A percentile compares a stretch with the other conserved stretches of the same genome.
Conservation (phyloP, 805 yeast genomes). For the Komagataella pseudopastoris region DNA sequence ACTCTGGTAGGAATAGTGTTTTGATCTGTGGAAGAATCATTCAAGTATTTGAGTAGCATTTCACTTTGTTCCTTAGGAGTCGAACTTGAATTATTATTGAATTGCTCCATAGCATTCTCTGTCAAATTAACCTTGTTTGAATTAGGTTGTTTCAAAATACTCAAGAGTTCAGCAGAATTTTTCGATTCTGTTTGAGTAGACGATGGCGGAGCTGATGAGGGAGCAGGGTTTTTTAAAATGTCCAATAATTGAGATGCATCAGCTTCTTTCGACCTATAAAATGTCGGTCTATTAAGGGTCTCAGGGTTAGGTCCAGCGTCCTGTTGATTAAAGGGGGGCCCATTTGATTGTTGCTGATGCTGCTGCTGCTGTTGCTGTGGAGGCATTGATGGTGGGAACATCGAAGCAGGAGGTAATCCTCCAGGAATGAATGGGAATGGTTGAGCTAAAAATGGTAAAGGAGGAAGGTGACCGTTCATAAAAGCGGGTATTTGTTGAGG, state of each 20-base stretch:
- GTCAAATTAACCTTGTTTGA: not conserved
- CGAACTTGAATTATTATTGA: not conserved
- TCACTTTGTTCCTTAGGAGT: not conserved
- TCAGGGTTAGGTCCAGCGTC: slow-evolving; percentile 17
- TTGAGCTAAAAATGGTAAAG: not conserved
- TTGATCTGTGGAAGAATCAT: not conserved
- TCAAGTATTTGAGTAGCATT: not conserved
- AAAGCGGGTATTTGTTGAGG: not conserved
- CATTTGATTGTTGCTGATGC: not conserved
- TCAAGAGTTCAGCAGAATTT: slow-evolving; percentile 3
- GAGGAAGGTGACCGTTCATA: not conserved
- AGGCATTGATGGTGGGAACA: not conserved
- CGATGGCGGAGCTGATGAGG: not conserved
- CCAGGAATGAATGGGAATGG: slow-evolving; percentile 1
- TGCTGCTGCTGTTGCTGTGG: not conserved
- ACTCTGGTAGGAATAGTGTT: not conserved
- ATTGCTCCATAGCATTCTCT: not conserved
- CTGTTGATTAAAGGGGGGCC: not conserved
- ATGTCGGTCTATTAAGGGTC: slow-evolving; percentile 17
- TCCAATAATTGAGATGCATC: slow-evolving; percentile 19
- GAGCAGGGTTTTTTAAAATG: not conserved
- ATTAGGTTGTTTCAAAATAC: slow-evolving; percentile 4
- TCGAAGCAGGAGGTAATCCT: slow-evolving; percentile 4
- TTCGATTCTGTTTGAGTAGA: not conserved
- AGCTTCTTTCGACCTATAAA: slow-evolving; percentile 16